Evolutionary conservation across 208 protist species (phyloP).

Genomic region (Porcisia deanei): DNA sequence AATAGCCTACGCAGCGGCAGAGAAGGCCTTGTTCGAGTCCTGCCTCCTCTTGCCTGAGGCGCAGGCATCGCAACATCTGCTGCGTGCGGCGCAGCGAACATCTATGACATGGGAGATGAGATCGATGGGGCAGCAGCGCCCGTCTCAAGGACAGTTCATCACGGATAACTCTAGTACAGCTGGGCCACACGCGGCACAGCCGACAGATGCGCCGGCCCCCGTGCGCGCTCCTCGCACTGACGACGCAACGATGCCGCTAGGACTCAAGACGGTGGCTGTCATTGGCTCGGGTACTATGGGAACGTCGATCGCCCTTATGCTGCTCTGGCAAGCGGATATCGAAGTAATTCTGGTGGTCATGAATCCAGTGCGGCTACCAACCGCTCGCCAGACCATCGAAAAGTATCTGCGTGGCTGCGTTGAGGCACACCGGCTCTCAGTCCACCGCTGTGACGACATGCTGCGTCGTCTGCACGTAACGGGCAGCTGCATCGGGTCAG

Average conservation of each 20-base stretch:
- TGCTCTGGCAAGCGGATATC: slow-evolving; percentile 45
- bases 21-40: slow-evolving; percentile 51
- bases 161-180: background rate
- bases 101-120: slow-evolving; percentile 21
- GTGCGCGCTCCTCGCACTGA: background rate
- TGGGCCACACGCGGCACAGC: background rate
- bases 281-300: slow-evolving; percentile 87
- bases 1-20: slow-evolving; percentile 31
- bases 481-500: slow-evolving; percentile 31
- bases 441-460: slow-evolving; percentile 28
- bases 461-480: slow-evolving; percentile 38
- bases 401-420: slow-evolving; percentile 38
- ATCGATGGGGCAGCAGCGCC: slow-evolving; percentile 2
- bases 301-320: slow-evolving; percentile 70
- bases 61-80: slow-evolving; percentile 72
- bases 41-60: slow-evolving; percentile 42
- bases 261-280: slow-evolving; percentile 51
- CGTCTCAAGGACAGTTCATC: background rate
- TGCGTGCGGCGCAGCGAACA: slow-evolving; percentile 54
- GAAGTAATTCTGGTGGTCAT: slow-evolving; percentile 81
- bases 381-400: slow-evolving; percentile 27
- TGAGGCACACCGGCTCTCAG: slow-evolving; percentile 30
- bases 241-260: background rate
- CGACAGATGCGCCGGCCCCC: background rate
- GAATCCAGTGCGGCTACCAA: slow-evolving; percentile 35